These are phyloP conservation scores for Naegleria lovaniensis DNA, from an alignment of 208 protist genomes.

Conservation along the genomic window DNA sequence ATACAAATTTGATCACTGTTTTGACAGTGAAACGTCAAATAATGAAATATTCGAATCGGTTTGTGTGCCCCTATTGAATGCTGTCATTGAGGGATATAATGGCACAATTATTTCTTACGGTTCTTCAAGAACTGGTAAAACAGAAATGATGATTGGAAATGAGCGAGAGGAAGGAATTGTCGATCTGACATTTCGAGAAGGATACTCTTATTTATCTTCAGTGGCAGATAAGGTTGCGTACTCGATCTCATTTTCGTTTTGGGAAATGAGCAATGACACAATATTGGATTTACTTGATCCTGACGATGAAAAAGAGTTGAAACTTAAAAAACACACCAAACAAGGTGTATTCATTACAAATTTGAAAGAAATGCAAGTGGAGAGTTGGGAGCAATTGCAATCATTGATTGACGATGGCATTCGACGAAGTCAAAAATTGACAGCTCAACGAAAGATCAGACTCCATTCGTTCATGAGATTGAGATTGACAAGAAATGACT, in stretches of 20 bases:
- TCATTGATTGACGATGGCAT: not conserved
- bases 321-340: not conserved
- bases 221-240: not conserved
- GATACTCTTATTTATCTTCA: not conserved
- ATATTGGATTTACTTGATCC: slow-evolving; percentile 10
- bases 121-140: not conserved
- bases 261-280: slow-evolving; percentile 10
- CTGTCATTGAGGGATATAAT: slow-evolving; percentile 10
- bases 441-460: not conserved
- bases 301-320: not conserved
- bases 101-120: slow-evolving; percentile 1
- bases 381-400: slow-evolving; percentile 11
- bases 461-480: not conserved
- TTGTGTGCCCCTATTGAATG: not conserved
- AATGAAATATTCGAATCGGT: not conserved
- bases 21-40: not conserved
- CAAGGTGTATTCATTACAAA: slow-evolving; percentile 13
- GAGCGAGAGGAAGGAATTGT: not conserved
- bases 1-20: slow-evolving; percentile 20
- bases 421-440: not conserved
- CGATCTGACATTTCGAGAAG: not conserved
- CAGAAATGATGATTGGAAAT: slow-evolving; percentile 6
- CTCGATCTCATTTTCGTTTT: not conserved
- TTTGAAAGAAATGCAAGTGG: not conserved
- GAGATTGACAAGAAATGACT: not conserved